Percentiles rank a stretch among this genome's conserved stretches.
Conservation (phyloP, 352 stramenopile species). For the Detonula confervacea region DNA sequence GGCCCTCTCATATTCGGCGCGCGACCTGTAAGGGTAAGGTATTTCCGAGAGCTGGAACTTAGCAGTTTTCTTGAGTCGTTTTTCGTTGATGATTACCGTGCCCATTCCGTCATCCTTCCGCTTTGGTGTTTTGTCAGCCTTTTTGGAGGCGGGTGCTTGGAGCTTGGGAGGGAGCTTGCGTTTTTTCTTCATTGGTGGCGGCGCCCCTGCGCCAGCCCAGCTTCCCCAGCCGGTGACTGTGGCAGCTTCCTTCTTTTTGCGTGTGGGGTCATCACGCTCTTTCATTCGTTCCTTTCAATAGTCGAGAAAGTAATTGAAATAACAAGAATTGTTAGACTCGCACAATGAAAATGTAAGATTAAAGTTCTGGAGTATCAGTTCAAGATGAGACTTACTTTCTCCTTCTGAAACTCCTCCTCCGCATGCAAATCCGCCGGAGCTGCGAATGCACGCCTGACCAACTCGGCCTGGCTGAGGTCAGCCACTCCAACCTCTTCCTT, state of each 20-base stretch:
- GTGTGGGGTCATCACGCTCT: slow-evolving; percentile 74
- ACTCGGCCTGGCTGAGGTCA: slow-evolving; percentile 89
- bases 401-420: slow-evolving; percentile 91
- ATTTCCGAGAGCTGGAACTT: slow-evolving; percentile 89
- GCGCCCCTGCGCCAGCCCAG: slow-evolving; percentile 86
- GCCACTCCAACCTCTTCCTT: slow-evolving; percentile 43
- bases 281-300: slow-evolving; percentile 62
- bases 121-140: slow-evolving; percentile 51
- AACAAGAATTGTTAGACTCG: background rate
- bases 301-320: background rate
- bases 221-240: slow-evolving; percentile 88
- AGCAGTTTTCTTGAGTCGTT: slow-evolving; percentile 83
- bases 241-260: slow-evolving; percentile 64
- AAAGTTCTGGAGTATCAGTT: too few relatives aligned
- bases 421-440: slow-evolving; percentile 88
- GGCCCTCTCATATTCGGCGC: slow-evolving; percentile 96
- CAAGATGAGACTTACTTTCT: slow-evolving; percentile 85
- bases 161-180: slow-evolving; percentile 85
- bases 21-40: slow-evolving; percentile 96
- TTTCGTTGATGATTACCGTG: slow-evolving; percentile 88
- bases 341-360: too few relatives aligned
- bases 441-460: slow-evolving; percentile 95
- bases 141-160: slow-evolving; percentile 84
- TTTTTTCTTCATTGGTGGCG: slow-evolving; percentile 79
- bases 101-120: slow-evolving; percentile 77